Evolutionary conservation across 2,329 filamentous ascomycete species (phyloP).

Genomic region (Sporothrix dimorphospora): DNA sequence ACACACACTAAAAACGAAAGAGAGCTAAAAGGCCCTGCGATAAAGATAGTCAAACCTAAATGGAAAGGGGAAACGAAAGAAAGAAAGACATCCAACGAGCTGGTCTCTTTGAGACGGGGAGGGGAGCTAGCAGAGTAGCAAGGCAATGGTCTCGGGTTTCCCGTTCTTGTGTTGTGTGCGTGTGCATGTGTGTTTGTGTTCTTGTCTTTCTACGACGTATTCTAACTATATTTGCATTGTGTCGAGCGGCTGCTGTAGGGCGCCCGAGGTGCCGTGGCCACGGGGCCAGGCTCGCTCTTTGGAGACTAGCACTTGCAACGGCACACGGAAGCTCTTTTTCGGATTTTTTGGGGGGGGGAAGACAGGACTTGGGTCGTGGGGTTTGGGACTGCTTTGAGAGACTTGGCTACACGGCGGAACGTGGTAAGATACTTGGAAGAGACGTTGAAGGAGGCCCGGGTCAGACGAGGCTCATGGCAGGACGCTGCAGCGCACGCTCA

Average conservation of each 20-base stretch:
- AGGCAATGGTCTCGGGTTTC: background rate
- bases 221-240: background rate
- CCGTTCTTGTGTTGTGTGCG: background rate
- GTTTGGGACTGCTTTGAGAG: background rate
- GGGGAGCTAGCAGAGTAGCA: background rate
- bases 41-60: slow-evolving; percentile 5
- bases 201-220: background rate
- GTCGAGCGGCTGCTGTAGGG: background rate
- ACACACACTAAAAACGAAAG: slow-evolving; percentile 18
- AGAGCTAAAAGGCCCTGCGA: background rate
- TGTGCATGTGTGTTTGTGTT: background rate
- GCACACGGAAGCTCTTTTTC: slow-evolving; percentile 9
- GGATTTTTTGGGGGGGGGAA: background rate
- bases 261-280: background rate
- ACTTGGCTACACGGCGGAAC: background rate
- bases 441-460: background rate
- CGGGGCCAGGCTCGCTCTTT: background rate
- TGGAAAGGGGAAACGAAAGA: background rate
- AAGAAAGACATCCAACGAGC: background rate
- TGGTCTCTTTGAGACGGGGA: background rate
- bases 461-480: background rate
- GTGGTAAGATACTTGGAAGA: background rate
- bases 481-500: background rate
- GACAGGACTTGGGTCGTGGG: background rate
- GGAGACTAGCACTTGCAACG: slow-evolving; percentile 6